Conservation (phyloP, 306 rosid species). For the Fragaria iinumae region DNA sequence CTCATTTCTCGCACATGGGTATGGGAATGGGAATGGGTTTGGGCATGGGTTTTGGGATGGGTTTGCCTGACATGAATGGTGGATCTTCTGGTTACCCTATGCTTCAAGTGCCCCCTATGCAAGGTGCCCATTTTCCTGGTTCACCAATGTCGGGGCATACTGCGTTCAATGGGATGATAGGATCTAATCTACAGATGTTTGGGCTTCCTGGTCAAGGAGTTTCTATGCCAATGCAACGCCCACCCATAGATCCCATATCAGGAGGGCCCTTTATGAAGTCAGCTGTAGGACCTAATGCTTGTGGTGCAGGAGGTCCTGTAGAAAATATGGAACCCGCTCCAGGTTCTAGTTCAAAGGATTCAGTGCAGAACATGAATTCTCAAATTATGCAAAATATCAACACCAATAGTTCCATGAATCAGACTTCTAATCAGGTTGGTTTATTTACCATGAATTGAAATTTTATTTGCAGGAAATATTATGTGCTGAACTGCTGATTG, state of each 20-base stretch:
- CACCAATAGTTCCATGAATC: conserved; percentile 41
- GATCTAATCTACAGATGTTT: conserved; percentile 62
- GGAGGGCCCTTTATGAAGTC: conserved; percentile 58
- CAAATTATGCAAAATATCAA: conserved; percentile 38
- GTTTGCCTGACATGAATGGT: conserved; percentile 67
- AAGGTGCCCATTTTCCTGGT: conserved; percentile 67
- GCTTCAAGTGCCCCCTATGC: conserved; percentile 73
- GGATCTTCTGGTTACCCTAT: conserved; percentile 63
- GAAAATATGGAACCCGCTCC: conserved; percentile 49
- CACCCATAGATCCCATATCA: conserved; percentile 40
- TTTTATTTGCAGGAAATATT: conserved; percentile 15
- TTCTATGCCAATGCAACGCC: conserved; percentile 50
- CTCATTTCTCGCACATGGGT: conserved; percentile 56
- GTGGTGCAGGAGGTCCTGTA: conserved; percentile 46
- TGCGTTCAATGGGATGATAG: conserved; percentile 55
- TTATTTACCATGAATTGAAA: conserved; percentile 7
- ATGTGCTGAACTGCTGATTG: not conserved
- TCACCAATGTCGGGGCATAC: conserved; percentile 53
- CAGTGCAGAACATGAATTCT: conserved; percentile 38
- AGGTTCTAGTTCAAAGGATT: conserved; percentile 51
- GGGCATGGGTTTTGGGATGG: conserved; percentile 77
- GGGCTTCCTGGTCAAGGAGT: conserved; percentile 74
- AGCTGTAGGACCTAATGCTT: conserved; percentile 32
- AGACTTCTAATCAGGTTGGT: conserved; percentile 54
- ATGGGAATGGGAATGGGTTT: conserved; percentile 63